Conservation (phyloP, 140 eudicot genomes). For the Cichorium intybus region DNA sequence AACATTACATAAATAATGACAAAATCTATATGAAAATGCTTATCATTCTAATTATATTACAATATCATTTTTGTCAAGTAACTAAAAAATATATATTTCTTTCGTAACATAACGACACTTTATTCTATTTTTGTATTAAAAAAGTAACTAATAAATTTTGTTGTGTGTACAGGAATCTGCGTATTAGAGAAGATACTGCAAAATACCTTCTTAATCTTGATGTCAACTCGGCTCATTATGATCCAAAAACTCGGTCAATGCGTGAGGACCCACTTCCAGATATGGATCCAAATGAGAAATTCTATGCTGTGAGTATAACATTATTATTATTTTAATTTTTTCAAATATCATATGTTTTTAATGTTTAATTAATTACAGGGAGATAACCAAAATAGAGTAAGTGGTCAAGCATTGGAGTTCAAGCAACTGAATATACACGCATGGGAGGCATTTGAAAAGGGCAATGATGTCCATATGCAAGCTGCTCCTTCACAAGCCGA, state of each 20-base stretch:
- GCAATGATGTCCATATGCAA: slow-evolving; percentile 94
- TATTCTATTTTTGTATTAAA: not conserved
- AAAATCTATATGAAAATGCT: too few relatives aligned
- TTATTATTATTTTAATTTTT: too few relatives aligned
- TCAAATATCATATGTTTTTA: too few relatives aligned
- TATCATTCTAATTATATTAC: too few relatives aligned
- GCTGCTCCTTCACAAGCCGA: slow-evolving; percentile 99
- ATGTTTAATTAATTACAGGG: slow-evolving; percentile 41
- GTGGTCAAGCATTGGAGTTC: slow-evolving; percentile 96
- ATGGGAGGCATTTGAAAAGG: slow-evolving; percentile 92
- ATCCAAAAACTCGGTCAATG: slow-evolving; percentile 92
- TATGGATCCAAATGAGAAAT: slow-evolving; percentile 90
- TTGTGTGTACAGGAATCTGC: slow-evolving; percentile 53
- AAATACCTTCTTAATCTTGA: slow-evolving; percentile 87
- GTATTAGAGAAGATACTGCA: slow-evolving; percentile 95
- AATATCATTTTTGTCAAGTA: too few relatives aligned
- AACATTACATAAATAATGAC: too few relatives aligned
- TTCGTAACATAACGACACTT: too few relatives aligned
- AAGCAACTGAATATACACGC: slow-evolving; percentile 82
- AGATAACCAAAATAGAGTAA: slow-evolving; percentile 77
- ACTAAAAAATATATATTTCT: too few relatives aligned
- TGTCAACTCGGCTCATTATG: slow-evolving; percentile 85
- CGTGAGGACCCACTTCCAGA: slow-evolving; percentile 99
- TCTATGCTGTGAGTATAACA: slow-evolving; percentile 48
- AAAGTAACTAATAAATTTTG: not conserved